Percentiles rank a stretch among this genome's conserved stretches.
These are phyloP conservation scores for Yamadazyma akitaensis DNA, from an alignment of 805 yeast species.

Conservation along the genomic window DNA sequence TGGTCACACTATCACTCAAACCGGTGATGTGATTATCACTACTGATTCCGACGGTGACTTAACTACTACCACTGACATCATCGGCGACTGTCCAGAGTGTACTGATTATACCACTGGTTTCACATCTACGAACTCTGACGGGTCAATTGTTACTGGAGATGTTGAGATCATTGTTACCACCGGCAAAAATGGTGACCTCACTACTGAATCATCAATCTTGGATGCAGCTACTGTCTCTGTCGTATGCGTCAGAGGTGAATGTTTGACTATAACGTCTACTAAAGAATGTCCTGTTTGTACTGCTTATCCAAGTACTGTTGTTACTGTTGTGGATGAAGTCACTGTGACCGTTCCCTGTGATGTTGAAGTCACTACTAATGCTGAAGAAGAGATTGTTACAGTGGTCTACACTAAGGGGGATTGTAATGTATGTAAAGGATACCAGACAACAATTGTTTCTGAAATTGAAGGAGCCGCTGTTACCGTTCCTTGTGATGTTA, in stretches of 20 bases:
- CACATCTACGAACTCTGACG: slow-evolving; percentile 6
- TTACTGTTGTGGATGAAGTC: slow-evolving; percentile 6
- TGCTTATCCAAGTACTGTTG: slow-evolving; percentile 9
- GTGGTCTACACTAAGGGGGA: slow-evolving; percentile 8
- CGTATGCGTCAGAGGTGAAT: slow-evolving; percentile 9
- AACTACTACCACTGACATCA: slow-evolving; percentile 23
- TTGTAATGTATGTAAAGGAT: slow-evolving; percentile 11
- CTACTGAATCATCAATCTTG: slow-evolving; percentile 2
- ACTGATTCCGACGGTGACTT: slow-evolving; percentile 17
- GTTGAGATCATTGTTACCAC: slow-evolving; percentile 17
- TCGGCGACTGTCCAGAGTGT: slow-evolving; percentile 17
- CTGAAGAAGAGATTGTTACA: slow-evolving; percentile 5
- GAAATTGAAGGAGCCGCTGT: slow-evolving; percentile 3
- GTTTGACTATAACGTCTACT: slow-evolving; percentile 6
- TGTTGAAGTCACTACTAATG: slow-evolving; percentile 10
- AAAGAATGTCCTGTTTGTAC: slow-evolving; percentile 6
- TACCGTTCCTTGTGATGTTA: slow-evolving; percentile 13
- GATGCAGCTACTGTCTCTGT: slow-evolving; percentile 3
- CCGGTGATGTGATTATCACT: slow-evolving; percentile 14
- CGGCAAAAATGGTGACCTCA: slow-evolving; percentile 14
- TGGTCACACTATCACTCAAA: slow-evolving; percentile 3
- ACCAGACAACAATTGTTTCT: slow-evolving; percentile 11
- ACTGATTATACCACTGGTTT: slow-evolving; percentile 8
- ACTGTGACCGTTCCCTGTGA: slow-evolving; percentile 14
- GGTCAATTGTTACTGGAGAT: slow-evolving; percentile 3